phyloP scores from a whole-genome alignment of 306 rosid species.

The Malus asiatica region DNA sequence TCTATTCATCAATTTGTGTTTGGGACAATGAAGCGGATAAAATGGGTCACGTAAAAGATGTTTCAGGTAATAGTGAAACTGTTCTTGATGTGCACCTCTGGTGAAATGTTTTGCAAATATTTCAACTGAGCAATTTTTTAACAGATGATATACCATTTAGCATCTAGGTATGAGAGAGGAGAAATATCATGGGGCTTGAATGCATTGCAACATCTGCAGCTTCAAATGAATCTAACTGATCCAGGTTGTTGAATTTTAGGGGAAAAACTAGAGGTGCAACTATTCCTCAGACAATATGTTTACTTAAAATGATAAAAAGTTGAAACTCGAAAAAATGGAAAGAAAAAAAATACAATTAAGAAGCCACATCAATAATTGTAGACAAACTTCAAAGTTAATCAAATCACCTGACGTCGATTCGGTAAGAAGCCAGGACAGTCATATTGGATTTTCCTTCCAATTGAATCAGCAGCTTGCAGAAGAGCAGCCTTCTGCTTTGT shows the following conservation, averaged over 20 bases:
- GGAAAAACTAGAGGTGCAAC: not conserved
- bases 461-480: conserved; percentile 70
- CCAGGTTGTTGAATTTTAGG: not conserved
- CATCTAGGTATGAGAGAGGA: not conserved
- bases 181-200: not conserved
- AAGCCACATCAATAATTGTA: not conserved
- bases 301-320: not conserved
- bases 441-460: conserved; percentile 89
- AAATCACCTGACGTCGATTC: conserved; percentile 82
- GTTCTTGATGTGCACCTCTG: not conserved
- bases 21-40: not conserved
- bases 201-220: conserved; percentile 1
- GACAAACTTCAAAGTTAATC: conserved; percentile 1
- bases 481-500: conserved; percentile 76
- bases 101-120: not conserved
- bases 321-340: not conserved
- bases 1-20: not conserved
- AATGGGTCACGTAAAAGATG: not conserved
- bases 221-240: not conserved
- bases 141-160: not conserved
- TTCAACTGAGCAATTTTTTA: not conserved
- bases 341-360: not conserved
- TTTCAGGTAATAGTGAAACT: not conserved
- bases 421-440: conserved; percentile 87
- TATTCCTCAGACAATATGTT: not conserved